Base-by-base conservation (phyloP, 352 stramenopile species). In the Phytopythium mirpurense region DNA sequence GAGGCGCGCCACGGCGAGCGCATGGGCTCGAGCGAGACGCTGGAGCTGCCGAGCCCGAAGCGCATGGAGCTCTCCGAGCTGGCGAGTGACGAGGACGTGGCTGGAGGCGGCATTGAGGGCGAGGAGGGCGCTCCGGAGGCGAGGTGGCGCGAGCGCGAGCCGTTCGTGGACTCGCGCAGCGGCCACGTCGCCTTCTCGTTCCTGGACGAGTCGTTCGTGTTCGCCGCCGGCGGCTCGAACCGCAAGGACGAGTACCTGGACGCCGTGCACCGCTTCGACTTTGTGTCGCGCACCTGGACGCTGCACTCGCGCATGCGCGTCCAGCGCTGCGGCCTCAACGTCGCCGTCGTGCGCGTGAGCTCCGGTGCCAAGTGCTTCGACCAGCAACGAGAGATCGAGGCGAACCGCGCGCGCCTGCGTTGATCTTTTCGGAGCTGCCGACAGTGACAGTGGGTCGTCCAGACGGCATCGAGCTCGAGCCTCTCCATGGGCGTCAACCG, bases 181-280 rank as follows among this genome's bases (percentile, higher is more conserved):
- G 80, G 80, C 27, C 80, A 90, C 29, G 75, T 74, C 4, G 80
- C 77, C 0, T 66, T 86, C 26, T 70, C 69, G 6, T 78, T 86
- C 51, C 56, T 88, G 5, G 63, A 67, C 10, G 74, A 88, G 37
- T 84, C 75, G 26, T 90, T 87, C 24, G 42, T 88, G n/a, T 88
- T 86, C 50, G 78, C 67, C 24, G 52, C 88, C 8, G 80, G 80
- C 2, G 80, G 80, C n/a, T 87, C 80, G 27, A 87, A 86, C 59
- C 83, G 86, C 52, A 86, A 86, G 40, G 79, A 90, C 55, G 77
- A 86, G 56, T 86, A 88, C 44, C 41, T 88, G 45, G 72, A 86
- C 46, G 66, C 72, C 10, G 80, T 90, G 12, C 75, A 86, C 34
- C 71, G 77, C 6, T 90, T 78, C 41, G 80, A 90, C 42, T 59